Percentiles rank a stretch among this genome's conserved stretches.
These are phyloP conservation scores for Lachancea meyersii DNA, from an alignment of 805 yeast species.

Conservation along the genomic window DNA sequence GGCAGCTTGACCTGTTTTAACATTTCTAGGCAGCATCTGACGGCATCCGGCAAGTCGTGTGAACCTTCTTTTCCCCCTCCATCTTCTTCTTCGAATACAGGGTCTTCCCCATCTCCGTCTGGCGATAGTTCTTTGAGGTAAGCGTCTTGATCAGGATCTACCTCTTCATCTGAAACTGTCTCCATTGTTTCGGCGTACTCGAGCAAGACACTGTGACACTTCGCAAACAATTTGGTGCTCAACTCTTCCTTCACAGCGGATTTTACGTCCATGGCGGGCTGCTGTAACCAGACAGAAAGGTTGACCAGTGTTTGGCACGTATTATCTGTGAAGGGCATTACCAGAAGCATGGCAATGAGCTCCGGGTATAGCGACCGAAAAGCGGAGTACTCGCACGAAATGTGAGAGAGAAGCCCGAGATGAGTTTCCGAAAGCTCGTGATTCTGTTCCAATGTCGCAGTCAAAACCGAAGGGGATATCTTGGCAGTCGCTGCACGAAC, in stretches of 20 bases:
- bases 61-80: neutral
- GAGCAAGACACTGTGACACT: conserved; percentile 1
- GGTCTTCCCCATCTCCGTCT: conserved; percentile 10
- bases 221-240: neutral
- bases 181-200: neutral
- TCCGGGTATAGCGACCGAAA: conserved; percentile 3
- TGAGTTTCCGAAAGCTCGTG: conserved; percentile 2
- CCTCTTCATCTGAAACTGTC: conserved; percentile 4
- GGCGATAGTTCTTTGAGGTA: conserved; percentile 18
- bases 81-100: conserved; percentile 1
- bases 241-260: neutral
- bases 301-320: conserved; percentile 1
- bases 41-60: neutral
- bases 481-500: conserved; percentile 3
- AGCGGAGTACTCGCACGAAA: neutral
- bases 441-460: neutral
- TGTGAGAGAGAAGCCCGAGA: conserved; percentile 1
- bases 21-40: neutral
- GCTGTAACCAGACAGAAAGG: conserved; percentile 7
- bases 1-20: neutral
- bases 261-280: conserved; percentile 1
- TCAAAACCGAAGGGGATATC: neutral
- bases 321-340: neutral
- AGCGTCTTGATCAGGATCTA: conserved; percentile 20
- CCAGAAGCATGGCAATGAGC: conserved; percentile 1